phyloP scores from a whole-genome alignment of 441 rosid genomes.

The Mallotus repandus region DNA sequence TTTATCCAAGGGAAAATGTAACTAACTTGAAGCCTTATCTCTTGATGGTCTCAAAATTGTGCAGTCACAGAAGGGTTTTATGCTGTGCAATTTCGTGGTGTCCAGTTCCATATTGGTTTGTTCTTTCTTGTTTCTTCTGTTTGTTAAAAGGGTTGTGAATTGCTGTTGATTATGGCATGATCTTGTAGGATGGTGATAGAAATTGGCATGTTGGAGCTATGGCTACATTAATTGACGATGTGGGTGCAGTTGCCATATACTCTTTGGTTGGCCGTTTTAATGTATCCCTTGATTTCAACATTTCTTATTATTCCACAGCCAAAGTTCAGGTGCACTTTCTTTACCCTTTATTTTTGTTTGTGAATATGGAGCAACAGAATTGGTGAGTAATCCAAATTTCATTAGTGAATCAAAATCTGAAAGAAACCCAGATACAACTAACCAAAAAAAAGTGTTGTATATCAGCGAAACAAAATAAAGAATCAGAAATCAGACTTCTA shows the following conservation, averaged over 20 bases:
- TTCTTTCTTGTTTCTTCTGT: not conserved
- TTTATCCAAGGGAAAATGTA: conserved; percentile 18
- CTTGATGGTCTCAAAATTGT: conserved; percentile 27
- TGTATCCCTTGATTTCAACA: conserved; percentile 44
- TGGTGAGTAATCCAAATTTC: not conserved
- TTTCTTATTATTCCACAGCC: conserved; percentile 50
- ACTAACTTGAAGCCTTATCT: conserved; percentile 22
- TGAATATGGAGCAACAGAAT: no score
- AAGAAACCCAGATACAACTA: no score
- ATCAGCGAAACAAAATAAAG: no score
- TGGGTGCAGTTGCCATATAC: conserved; percentile 43
- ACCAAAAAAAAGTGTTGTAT: no score
- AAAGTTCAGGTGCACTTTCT: conserved; percentile 41
- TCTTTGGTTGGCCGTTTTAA: conserved; percentile 31
- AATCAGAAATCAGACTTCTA: no score
- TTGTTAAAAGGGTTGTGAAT: not conserved
- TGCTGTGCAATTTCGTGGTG: conserved; percentile 41
- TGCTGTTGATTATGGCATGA: no score
- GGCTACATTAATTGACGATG: conserved; percentile 46
- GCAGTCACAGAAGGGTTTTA: conserved; percentile 24
- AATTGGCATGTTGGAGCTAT: conserved; percentile 61
- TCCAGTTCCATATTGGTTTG: conserved; percentile 38
- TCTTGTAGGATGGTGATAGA: conserved; percentile 46
- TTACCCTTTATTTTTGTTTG: not conserved
- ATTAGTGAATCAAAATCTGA: no score